Base-by-base conservation (phyloP, 2,329 filamentous ascomycete species). In the Grosmannia clavigera region DNA sequence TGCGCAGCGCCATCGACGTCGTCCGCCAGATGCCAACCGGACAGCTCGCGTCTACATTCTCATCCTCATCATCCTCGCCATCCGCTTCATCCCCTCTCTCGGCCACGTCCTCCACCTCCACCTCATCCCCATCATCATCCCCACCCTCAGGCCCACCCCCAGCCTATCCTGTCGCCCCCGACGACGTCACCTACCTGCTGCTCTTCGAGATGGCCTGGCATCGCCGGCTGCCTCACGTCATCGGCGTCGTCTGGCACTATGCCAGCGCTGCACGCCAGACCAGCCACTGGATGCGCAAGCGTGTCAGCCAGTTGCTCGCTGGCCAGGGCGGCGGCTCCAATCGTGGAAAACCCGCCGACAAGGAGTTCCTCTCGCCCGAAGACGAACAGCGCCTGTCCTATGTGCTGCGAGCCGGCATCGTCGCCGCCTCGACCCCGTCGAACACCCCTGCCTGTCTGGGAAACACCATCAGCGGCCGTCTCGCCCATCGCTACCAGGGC, bases 131-230 rank as follows among this genome's bases (percentile, higher is more conserved):
- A 3, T 16, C 38, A 5, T 16, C 25, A 16, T 25, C 48, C 6
- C 27, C 50, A 16, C 10, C 25, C 3, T 27, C 22, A 2, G 16
- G 25, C 35, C 12, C 35, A 6, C 35, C 10, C 35, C 2, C 35
- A 31, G 3, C 19, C 22, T 52, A 50, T 3, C 69, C 70, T 11
- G 3, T n/a, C 19, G 50, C 51, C 3, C 69, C 70, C 12, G 67
- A 74, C 61, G 58, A 64, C 5, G 52, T 66, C 16, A 73, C 72
- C 0, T 77, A 74, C 64, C 62, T 70, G 43, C 62, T 68, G 14
- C 71, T 80, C 55, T 72, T 76, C 61, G 62, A 66, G 7, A 66
- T 76, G 29, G 72, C 73, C 16, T 68, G 72, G 62, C 62, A 59
- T 22, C 63, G 68, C 3, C 69, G 68, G 48, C 68, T 71, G 25